Percentiles rank a stretch among this genome's conserved stretches.
Conservation (phyloP, 1,284 basidiomycete species). For the Trichosporon ovoides region DNA sequence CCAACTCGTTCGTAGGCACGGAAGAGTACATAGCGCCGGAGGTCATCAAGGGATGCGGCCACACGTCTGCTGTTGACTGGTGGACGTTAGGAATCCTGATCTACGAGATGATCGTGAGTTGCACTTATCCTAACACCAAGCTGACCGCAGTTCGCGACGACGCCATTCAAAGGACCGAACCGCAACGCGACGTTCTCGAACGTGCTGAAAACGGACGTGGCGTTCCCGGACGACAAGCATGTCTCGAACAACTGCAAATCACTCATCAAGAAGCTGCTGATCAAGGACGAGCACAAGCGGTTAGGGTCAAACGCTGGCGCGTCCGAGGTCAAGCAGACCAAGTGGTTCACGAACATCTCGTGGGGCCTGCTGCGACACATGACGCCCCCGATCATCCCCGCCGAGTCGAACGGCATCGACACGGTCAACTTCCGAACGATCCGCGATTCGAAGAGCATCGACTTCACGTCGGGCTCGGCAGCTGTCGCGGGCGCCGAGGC, state of each 20-base stretch:
- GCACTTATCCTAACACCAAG: background rate
- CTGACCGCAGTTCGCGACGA: slow-evolving; percentile 75
- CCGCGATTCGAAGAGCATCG: slow-evolving; percentile 82
- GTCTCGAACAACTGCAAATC: slow-evolving; percentile 83
- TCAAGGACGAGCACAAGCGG: slow-evolving; percentile 86
- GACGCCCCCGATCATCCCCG: slow-evolving; percentile 85
- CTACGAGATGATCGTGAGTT: slow-evolving; percentile 98
- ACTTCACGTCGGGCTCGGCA: slow-evolving; percentile 58
- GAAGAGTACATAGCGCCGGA: slow-evolving; percentile 99
- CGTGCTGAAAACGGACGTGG: slow-evolving; percentile 79
- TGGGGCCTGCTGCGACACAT: slow-evolving; percentile 94
- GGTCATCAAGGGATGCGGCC: slow-evolving; percentile 95
- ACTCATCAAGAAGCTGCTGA: slow-evolving; percentile 76
- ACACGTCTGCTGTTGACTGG: slow-evolving; percentile 99
- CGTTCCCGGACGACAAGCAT: slow-evolving; percentile 80
- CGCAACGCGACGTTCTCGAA: slow-evolving; percentile 95
- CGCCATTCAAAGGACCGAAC: slow-evolving; percentile 95
- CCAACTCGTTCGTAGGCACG: slow-evolving; percentile 98
- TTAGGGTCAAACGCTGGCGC: slow-evolving; percentile 89
- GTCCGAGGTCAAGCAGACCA: slow-evolving; percentile 97
- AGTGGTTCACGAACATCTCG: slow-evolving; percentile 94
- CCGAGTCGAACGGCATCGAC: slow-evolving; percentile 73
- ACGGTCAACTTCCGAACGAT: slow-evolving; percentile 86
- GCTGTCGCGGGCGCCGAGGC: background rate
- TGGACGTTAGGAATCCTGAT: slow-evolving; percentile 98